Base-by-base conservation (phyloP, 441 rosid genomes). In the Gossypium aridum region DNA sequence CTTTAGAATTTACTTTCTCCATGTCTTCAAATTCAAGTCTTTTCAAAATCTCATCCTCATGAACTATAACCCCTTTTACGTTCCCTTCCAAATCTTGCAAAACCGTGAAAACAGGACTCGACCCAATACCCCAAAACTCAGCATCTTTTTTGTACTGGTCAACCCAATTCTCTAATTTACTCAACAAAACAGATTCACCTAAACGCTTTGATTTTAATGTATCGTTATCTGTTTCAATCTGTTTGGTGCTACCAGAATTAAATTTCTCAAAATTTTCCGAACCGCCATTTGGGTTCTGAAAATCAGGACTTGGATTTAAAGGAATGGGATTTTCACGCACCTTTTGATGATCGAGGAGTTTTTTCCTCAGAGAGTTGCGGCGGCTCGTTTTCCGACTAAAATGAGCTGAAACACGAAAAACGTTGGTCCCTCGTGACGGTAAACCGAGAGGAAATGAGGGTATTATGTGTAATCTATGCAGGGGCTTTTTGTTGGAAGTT, bases 121-220 rank as follows among this genome's bases (percentile, higher is more conserved):
- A 83, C 61, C 96, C 98, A 26, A 89, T 59, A 7, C 98, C 96
- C 98, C 96, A 94, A 69, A 64, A 83, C 61, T 87, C 92, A 72
- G 78, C 47, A 85, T 92, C 98, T 77, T 83, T 84, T 76, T 83
- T 86, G 67, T 76, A 91, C 79, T 83, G 88, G 76, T 80, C 78
- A 76, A 83, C 82, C 98, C 97, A 92, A 16, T 81, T 80, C 84
- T 90, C 91, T 55, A 94, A 83, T 82, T 85, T 88, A 72, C 70
- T 83, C 76, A 85, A 61, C 77, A 89, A 72, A 78, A 60, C 84
- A 47, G 93, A 92, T 34, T 85, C 90, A 61, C 84, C 83, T 47
- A 82, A 31, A 37, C 31, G 77, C 37, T 76, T 73, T 70, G 75
- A 53, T 74, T 86, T 82, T 8, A 74, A 75, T 6, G 20, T 77